Conservation (phyloP, 2,329 filamentous ascomycete species). For the Pseudopithomyces chartarum region DNA sequence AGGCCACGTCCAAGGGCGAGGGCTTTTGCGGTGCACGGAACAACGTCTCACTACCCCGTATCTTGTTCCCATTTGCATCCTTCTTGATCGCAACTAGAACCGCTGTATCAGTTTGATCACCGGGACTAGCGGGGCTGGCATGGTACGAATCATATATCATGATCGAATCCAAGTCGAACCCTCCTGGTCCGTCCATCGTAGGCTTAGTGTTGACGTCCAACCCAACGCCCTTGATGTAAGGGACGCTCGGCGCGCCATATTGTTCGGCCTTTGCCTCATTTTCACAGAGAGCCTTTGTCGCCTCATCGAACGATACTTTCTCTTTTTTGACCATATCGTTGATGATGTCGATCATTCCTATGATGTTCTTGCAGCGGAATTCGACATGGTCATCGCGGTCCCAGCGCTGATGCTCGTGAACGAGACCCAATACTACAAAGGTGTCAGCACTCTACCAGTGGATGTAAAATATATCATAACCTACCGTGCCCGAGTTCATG, state of each 20-base stretch:
- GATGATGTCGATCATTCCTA: background rate
- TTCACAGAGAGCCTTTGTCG: background rate
- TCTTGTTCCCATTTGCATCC: background rate
- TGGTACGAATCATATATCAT: constrained; percentile 6
- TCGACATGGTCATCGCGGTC: constrained; percentile 6
- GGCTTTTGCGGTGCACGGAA: background rate
- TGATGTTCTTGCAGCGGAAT: background rate
- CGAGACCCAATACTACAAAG: constrained; percentile 9
- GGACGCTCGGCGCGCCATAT: background rate
- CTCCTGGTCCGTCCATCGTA: constrained; percentile 2
- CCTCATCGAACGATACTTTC: background rate
- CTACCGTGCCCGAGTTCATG: background rate
- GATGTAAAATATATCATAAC: background rate
- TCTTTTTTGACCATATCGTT: background rate
- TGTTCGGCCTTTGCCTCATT: background rate
- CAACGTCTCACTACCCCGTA: background rate
- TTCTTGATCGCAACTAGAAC: background rate
- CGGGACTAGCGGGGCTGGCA: background rate
- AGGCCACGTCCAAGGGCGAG: background rate
- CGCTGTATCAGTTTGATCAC: background rate
- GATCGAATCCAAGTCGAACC: constrained; percentile 10
- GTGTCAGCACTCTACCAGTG: background rate
- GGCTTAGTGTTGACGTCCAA: background rate
- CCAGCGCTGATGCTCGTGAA: constrained; percentile 7
- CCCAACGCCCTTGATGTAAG: background rate